Evolutionary conservation across 2,329 filamentous ascomycete species (phyloP), one percentile per base, ranked within the genome.

Genomic region (Hypoxylon sp.): DNA sequence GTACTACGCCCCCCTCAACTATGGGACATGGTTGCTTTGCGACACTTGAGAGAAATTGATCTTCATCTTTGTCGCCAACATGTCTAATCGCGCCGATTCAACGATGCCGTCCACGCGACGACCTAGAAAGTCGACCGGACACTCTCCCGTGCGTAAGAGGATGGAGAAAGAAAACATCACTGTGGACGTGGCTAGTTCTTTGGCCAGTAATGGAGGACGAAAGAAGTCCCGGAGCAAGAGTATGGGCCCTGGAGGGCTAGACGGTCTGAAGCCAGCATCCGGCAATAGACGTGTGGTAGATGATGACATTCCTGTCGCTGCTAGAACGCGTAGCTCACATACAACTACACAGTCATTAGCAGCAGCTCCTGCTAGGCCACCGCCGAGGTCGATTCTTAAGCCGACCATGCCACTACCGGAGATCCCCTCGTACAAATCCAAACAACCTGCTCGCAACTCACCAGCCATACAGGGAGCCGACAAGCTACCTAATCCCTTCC

Each of bases 161-260:
- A 79, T 84, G 68, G 90, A 93, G 73, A 93, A 93, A 78, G 93
- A 96, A 76, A 96, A 96, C 83, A 85, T 87, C 74, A 92, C 90
- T 2, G 80, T 89, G 44, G 89, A 93, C 70, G 78, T 91, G 60
- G 85, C 83, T 65, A 84, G 85, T 69, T 80, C 82, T 61, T 75
- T 84, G 70, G 83, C 81, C 28, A 82, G 81, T 62, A 83, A 76
- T 71, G 73, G 68, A 61, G 68, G 78, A 74, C 82, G 85, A 67
- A 86, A 85, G 80, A 95, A 93, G 80, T 92, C 91, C 62, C 89
- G 96, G 70, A 97, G 95, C 80, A 98, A 97, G 83, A 98, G 95
- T 80, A 90, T 99, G 71, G 96, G 96, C 2, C 95, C 96, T 14
- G 96, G 95, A 52, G 93, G 94, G 24, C 80, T 97, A 46, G 93